Evolutionary conservation across 2,329 filamentous ascomycete genomes (phyloP).

Genomic region (Paraphaeosphaeria minitans): DNA sequence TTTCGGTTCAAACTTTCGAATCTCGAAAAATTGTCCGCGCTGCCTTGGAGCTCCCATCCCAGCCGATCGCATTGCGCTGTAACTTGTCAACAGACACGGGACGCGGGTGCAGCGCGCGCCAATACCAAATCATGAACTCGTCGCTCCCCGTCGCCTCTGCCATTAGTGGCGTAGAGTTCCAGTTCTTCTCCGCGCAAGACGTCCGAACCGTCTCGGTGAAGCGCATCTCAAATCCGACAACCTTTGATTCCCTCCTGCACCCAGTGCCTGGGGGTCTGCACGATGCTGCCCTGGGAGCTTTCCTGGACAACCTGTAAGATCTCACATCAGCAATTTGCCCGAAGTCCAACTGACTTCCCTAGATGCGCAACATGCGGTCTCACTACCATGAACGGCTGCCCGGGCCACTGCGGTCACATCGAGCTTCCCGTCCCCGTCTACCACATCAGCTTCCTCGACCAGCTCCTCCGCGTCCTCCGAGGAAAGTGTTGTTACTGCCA

Average conservation of each 20-base stretch:
- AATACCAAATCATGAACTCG: slow-evolving; percentile 48
- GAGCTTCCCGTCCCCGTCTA: slow-evolving; percentile 92
- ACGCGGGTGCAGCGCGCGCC: slow-evolving; percentile 18
- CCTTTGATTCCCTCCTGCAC: slow-evolving; percentile 91
- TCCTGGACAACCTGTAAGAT: slow-evolving; percentile 79
- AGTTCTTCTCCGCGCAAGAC: slow-evolving; percentile 79
- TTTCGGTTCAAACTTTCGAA: slow-evolving; percentile 34
- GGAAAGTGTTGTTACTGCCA: slow-evolving; percentile 92
- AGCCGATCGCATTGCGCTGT: slow-evolving; percentile 21
- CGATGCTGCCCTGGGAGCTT: slow-evolving; percentile 88
- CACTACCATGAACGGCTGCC: slow-evolving; percentile 73
- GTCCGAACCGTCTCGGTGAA: slow-evolving; percentile 90
- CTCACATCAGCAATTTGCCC: background rate
- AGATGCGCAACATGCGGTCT: slow-evolving; percentile 94
- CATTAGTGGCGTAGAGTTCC: slow-evolving; percentile 88
- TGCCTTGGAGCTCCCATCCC: slow-evolving; percentile 19
- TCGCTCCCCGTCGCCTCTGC: slow-evolving; percentile 79
- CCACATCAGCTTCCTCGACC: slow-evolving; percentile 95
- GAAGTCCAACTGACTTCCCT: slow-evolving; percentile 7
- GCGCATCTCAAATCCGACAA: slow-evolving; percentile 88
- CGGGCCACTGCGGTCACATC: slow-evolving; percentile 93
- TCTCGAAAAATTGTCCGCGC: slow-evolving; percentile 38
- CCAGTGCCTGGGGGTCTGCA: slow-evolving; percentile 91
- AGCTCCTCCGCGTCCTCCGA: slow-evolving; percentile 81
- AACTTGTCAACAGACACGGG: slow-evolving; percentile 16